phyloP scores from a whole-genome alignment of 1,284 basidiomycete genomes.

The Kwoniella shivajii region DNA sequence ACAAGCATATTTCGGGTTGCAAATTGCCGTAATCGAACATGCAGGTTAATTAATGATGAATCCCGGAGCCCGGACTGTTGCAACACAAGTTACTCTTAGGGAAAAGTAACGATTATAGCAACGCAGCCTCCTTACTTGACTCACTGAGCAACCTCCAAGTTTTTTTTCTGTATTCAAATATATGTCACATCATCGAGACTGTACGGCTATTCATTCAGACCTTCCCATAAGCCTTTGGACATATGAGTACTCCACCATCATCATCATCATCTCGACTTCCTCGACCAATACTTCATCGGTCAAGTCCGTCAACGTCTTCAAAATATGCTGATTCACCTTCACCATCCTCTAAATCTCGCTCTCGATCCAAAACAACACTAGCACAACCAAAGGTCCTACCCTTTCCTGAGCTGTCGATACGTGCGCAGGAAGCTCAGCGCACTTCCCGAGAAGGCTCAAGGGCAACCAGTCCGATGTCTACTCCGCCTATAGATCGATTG shows the following conservation, averaged over 20 bases:
- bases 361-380: constrained; percentile 17
- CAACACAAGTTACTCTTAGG: no score
- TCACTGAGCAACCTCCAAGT: no score
- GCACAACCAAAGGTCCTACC: constrained; percentile 33
- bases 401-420: constrained; percentile 30
- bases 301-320: not conserved
- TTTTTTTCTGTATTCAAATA: no score
- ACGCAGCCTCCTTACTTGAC: no score
- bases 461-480: constrained; percentile 21
- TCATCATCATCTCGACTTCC: constrained; percentile 6
- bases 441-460: constrained; percentile 23
- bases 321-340: constrained; percentile 9
- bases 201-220: no score
- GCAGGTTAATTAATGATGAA: no score
- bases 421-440: constrained; percentile 13
- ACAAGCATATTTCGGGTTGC: no score
- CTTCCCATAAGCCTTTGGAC: no score
- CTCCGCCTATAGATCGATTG: constrained; percentile 14
- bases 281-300: not conserved
- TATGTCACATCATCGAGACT: no score
- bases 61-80: no score
- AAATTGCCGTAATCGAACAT: no score
- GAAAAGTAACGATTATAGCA: no score
- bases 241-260: constrained; percentile 8
- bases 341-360: constrained; percentile 6